Conservation (phyloP, 495 filamentous ascomycete species). For the Hypoxylon lenormandii region DNA sequence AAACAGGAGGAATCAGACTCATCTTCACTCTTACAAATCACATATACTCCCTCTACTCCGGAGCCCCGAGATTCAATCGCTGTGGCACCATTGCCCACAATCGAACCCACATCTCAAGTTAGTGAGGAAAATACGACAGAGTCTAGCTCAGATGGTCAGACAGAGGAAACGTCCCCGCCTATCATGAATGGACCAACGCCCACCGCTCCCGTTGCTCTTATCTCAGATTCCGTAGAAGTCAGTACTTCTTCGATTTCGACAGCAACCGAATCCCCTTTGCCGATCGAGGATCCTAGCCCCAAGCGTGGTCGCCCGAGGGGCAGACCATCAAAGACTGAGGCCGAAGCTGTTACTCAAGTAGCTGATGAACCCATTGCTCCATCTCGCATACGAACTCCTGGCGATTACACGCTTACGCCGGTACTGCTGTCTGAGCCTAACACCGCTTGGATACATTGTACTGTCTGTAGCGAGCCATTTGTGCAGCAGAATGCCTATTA, state of each 20-base stretch:
- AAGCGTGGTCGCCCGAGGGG: constrained; percentile 39
- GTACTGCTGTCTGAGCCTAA: constrained; percentile 77
- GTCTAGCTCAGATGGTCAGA: constrained; percentile 10
- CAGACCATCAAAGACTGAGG: constrained; percentile 29
- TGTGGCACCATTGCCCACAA: constrained; percentile 32
- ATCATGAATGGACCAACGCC: constrained; percentile 10
- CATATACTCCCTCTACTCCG: constrained; percentile 39
- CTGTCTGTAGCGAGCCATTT: constrained; percentile 81
- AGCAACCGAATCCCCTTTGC: not conserved
- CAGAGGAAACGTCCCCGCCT: constrained; percentile 13
- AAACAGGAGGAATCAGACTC: constrained; percentile 50
- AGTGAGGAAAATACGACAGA: not conserved
- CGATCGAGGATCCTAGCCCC: constrained; percentile 12
- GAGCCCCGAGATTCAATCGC: constrained; percentile 38
- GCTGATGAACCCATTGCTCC: constrained; percentile 38
- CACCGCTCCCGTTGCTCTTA: not conserved
- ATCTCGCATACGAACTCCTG: constrained; percentile 67
- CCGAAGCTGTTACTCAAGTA: not conserved
- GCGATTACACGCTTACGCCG: constrained; percentile 82
- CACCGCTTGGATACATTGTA: constrained; percentile 87
- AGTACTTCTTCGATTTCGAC: constrained; percentile 4
- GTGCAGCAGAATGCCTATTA: constrained; percentile 88
- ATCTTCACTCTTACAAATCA: constrained; percentile 43
- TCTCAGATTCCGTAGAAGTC: not conserved
- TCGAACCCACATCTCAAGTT: constrained; percentile 9